Base-by-base conservation (phyloP, 192 early-diverging fungal species). In the Polychytrium aggregatum region DNA sequence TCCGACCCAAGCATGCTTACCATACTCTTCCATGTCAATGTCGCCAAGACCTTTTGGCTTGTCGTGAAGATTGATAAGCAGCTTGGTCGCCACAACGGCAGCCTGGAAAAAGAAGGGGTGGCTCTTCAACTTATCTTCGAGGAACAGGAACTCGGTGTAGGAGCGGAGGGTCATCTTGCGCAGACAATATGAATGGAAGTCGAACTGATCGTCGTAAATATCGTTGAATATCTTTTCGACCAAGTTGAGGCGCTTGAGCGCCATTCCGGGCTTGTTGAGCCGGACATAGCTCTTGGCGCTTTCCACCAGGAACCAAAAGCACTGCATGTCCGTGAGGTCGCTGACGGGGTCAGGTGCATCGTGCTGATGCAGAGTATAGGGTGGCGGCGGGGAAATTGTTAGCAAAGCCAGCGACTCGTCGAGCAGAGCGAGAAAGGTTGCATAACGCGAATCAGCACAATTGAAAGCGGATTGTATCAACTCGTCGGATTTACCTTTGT, bases 171-270 rank as follows among this genome's bases (percentile, higher is more conserved):
- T 92, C 35, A 71, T 68, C 68, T 93, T 93, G 53, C 95, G 88
- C 28, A 92, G 67, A 46, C 79, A 86, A 64, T 96, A 98, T 18
- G 72, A 70, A 60, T 98, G 95, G 74, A 96, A 98, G 63, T 98
- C 95, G 46, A 92, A 89, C 65, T 94, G 88, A 49, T 92, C 90
- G 44, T 89, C 88, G 31, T 81, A 79, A 56, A 85, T 86, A 44
- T 90, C 87, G 33, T 48, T 53, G 58, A 94, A 98, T 62, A 81
- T 74, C 55, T 75, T 80, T 24, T 85, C 79, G 21, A 92, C 79
- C 51, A 82, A 76, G 56, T 95, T 83, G 59, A 83, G 86, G 31
- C 84, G 80, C 70, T 93, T 94, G 46, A 98, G 71, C 8, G 95
- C 89, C 26, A 68, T 71, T 25, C 92, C 92, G 35, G 68, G 65